Percentiles rank a stretch among this genome's conserved stretches.
These are phyloP conservation scores for Pyrenophora tritici-repentis DNA, from an alignment of 2,329 filamentous ascomycete genomes.

Conservation along the genomic window DNA sequence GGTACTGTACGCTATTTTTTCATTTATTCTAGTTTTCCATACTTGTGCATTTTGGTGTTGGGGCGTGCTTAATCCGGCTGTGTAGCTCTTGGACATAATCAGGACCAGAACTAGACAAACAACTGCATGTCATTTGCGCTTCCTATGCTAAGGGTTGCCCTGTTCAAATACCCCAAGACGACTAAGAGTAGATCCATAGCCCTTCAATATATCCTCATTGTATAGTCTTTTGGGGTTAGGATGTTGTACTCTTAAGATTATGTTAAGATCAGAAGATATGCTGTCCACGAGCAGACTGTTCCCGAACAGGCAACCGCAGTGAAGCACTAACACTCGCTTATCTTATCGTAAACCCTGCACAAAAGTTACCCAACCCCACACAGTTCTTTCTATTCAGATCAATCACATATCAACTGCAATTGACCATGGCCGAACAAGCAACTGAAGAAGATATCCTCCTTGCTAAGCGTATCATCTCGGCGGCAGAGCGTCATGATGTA, in stretches of 20 bases:
- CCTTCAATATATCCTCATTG: no score
- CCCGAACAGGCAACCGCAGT: constrained; percentile 14
- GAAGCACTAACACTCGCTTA: constrained; percentile 18
- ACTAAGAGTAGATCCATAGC: no score
- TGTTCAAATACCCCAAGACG: no score
- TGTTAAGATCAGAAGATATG: no score
- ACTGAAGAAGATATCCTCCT: constrained; percentile 45
- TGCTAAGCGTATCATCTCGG: constrained; percentile 45
- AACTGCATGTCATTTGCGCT: no score
- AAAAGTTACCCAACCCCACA: constrained; percentile 17
- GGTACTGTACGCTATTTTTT: not conserved
- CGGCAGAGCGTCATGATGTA: constrained; percentile 44
- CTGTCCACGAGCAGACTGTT: not conserved
- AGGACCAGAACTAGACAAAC: no score
- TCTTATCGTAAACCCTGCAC: constrained; percentile 15
- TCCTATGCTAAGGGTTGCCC: no score
- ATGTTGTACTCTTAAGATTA: no score
- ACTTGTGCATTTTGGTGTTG: no score
- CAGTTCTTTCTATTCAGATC: constrained; percentile 8
- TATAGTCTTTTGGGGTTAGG: no score
- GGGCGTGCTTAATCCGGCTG: no score
- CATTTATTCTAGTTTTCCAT: not conserved
- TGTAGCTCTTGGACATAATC: no score
- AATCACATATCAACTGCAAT: constrained; percentile 8
- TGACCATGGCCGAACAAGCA: constrained; percentile 39